These are phyloP conservation scores for Panaeolus cyanescens DNA, from an alignment of 768 basidiomycete genomes.

Conservation along the genomic window DNA sequence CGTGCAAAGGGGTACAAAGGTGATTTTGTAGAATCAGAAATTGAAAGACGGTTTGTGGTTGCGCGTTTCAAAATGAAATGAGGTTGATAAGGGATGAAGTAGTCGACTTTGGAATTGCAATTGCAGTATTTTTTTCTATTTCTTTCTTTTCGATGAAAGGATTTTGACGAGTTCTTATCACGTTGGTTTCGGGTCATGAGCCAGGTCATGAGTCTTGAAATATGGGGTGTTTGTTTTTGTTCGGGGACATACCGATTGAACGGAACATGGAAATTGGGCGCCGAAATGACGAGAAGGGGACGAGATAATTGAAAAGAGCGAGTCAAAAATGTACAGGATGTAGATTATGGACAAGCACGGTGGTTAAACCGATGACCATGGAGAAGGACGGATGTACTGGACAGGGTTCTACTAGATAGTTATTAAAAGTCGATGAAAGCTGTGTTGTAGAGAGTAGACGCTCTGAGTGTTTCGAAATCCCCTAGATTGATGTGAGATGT, in stretches of 20 bases:
- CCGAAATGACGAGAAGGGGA: background rate
- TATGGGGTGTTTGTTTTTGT: background rate
- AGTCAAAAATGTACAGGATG: background rate
- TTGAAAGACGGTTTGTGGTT: no score
- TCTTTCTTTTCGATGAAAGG: background rate
- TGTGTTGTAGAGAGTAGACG: no score
- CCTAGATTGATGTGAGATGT: no score
- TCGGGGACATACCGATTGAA: background rate
- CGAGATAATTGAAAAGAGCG: background rate
- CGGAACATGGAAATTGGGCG: background rate
- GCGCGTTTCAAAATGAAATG: no score
- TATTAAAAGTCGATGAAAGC: no score
- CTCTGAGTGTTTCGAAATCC: no score
- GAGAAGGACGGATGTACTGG: background rate
- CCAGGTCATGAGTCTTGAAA: background rate
- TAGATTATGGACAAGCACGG: background rate
- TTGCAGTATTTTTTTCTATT: no score
- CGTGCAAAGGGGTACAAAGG: background rate
- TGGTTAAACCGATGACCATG: constrained; percentile 1
- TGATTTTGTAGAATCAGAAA: no score
- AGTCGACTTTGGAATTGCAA: no score
- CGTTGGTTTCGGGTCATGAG: background rate
- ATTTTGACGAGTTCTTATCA: background rate
- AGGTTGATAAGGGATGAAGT: background rate
- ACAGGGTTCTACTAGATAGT: no score